Conservation (phyloP, 352 stramenopile genomes). For the Pythium chondricola region DNA sequence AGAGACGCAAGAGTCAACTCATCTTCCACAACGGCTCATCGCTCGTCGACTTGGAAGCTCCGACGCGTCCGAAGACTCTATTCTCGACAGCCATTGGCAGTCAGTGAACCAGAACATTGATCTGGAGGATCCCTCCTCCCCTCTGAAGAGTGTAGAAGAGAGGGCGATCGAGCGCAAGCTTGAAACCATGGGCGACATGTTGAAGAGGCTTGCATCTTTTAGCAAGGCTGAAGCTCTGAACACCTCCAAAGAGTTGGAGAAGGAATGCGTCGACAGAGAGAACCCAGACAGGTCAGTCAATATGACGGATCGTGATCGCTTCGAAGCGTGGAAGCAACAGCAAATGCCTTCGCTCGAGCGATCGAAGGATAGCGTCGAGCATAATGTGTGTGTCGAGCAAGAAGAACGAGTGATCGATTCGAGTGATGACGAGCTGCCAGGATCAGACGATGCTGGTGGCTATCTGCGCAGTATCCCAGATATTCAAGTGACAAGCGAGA, state of each 20-base stretch:
- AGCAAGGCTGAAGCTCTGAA: background rate
- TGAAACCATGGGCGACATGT: conserved; percentile 9
- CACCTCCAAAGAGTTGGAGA: background rate
- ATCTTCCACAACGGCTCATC: conserved; percentile 2
- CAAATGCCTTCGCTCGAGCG: too few relatives aligned
- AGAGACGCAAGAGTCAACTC: too few relatives aligned
- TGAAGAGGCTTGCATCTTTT: conserved; percentile 8
- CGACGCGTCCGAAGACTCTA: conserved; percentile 5
- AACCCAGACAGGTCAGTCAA: too few relatives aligned
- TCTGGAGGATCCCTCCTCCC: background rate
- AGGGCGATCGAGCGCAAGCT: conserved; percentile 6
- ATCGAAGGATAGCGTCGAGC: too few relatives aligned
- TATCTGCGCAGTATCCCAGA: too few relatives aligned
- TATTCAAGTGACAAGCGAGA: too few relatives aligned
- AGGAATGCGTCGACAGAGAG: background rate
- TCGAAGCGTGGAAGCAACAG: conserved; percentile 5
- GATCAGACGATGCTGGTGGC: too few relatives aligned
- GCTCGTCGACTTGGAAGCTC: conserved; percentile 1
- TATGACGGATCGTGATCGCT: background rate
- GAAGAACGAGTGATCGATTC: too few relatives aligned
- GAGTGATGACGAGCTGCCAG: too few relatives aligned
- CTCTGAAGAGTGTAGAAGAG: background rate
- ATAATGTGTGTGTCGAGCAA: too few relatives aligned
- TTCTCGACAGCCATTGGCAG: background rate
- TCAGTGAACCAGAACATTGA: background rate